A percentile compares a stretch with the other conserved stretches of the same genome.
phyloP scores from a whole-genome alignment of 129 eudicot species.

The Tagetes patula region DNA sequence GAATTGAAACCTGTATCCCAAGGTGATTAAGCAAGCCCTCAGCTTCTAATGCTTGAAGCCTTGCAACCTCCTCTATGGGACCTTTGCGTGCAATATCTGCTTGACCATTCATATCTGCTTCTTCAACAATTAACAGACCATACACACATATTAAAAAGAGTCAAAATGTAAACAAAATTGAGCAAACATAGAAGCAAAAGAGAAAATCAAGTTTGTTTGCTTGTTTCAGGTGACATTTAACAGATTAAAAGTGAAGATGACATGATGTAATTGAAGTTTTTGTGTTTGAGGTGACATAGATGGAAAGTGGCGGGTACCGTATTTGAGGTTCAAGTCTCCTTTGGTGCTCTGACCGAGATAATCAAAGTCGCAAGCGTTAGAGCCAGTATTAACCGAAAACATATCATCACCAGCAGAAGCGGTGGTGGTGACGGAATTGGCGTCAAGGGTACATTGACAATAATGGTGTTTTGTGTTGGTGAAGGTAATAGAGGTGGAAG shows the following conservation, averaged over 20 bases:
- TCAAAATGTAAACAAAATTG: too few species aligned
- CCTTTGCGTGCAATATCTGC: conserved; percentile 46
- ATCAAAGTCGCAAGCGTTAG: conserved; percentile 50
- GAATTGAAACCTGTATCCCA: conserved; percentile 57
- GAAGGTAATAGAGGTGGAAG: not conserved
- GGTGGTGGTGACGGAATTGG: conserved; percentile 24
- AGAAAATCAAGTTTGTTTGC: too few species aligned
- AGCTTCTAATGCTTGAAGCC: conserved; percentile 67
- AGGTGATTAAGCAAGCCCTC: conserved; percentile 67
- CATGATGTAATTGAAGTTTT: too few species aligned
- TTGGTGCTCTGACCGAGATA: conserved; percentile 95
- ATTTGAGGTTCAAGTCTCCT: conserved; percentile 68
- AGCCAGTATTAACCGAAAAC: conserved; percentile 50
- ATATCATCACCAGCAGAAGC: conserved; percentile 36
- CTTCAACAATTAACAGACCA: conserved; percentile 19
- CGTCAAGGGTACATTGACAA: conserved; percentile 41
- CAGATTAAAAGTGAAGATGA: not conserved
- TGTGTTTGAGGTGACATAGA: not conserved
- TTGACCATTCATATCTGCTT: conserved; percentile 53
- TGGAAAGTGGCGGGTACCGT: conserved; percentile 31
- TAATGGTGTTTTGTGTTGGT: not conserved
- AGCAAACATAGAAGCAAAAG: too few species aligned
- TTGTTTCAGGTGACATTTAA: too few species aligned
- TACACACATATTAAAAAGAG: conserved; percentile 10
- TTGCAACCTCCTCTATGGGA: conserved; percentile 88